These are phyloP conservation scores for Sesbania bispinosa DNA, from an alignment of 306 rosid genomes.

Conservation along the genomic window DNA sequence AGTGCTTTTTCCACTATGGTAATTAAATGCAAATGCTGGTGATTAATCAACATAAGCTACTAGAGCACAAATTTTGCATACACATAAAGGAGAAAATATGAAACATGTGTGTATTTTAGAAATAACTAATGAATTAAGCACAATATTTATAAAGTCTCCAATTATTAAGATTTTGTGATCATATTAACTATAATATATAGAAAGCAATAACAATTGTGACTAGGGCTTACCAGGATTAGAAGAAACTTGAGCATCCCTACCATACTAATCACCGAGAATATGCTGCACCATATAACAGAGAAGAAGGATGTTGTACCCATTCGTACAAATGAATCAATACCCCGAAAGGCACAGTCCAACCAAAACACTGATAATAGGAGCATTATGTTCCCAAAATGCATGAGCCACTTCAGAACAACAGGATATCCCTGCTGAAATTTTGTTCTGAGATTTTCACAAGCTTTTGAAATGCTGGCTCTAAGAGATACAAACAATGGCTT, in stretches of 20 bases:
- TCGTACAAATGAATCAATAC: conserved; percentile 78
- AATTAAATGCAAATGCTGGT: not conserved
- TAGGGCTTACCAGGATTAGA: conserved; percentile 65
- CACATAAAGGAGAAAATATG: not conserved
- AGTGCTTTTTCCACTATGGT: not conserved
- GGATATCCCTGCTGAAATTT: conserved; percentile 72
- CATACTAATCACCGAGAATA: conserved; percentile 78
- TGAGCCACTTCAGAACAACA: conserved; percentile 58
- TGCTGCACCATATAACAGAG: conserved; percentile 86
- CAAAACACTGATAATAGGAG: conserved; percentile 76
- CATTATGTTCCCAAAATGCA: conserved; percentile 61
- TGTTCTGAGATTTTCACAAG: conserved; percentile 37
- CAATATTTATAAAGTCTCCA: not conserved
- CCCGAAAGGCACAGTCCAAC: conserved; percentile 82
- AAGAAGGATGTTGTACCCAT: conserved; percentile 94
- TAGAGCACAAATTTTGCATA: not conserved
- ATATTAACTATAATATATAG: not conserved
- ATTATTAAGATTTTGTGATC: not conserved
- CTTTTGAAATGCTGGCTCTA: conserved; percentile 30
- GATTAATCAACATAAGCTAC: conserved; percentile 8
- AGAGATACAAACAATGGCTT: conserved; percentile 47
- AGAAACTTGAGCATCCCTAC: conserved; percentile 83
- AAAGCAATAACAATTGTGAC: conserved; percentile 22
- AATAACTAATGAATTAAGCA: not conserved
- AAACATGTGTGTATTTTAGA: not conserved